Base-by-base conservation (phyloP, 305 asterid species). In the Withania somnifera region DNA sequence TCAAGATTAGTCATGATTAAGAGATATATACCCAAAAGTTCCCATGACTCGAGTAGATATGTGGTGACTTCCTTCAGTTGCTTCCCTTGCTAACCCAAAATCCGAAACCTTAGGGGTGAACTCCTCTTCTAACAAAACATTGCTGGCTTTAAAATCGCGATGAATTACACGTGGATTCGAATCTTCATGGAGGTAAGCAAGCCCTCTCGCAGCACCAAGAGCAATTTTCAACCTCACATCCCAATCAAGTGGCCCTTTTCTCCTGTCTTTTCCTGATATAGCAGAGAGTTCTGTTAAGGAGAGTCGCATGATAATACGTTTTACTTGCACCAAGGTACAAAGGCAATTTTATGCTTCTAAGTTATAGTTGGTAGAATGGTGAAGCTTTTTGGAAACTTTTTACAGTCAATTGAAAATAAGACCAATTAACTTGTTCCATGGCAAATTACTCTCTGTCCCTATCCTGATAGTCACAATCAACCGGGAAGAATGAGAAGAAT, bases 41-140 rank as follows among this genome's bases (percentile, higher is more conserved):
- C 99, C 99, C 99, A 95, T 94, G 88, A 95, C 98, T 47, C 98
- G 89, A 50, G 99, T 95, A 78, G 99, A 95, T 69, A 95, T 91
- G 87, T 93, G 99, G 79, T 90, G 88, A 82, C 91, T 91, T 85
- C 97, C 98, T 88, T 93, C 98, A 10, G 97, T 89, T 77, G 98
- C 98, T 91, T 91, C 97, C 81, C 98, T 89, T 11, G 99, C 99
- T 89, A 95, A 88, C 85, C 99, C 99, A 86, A 95, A 95, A 88
- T 95, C 99, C 6, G 99, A 91, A 79, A 95, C 99, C 89, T 95
- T 95, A 67, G 99, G 99, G 75, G 97, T 95, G 73, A 90, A 93
- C 76, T 95, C 99, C 75, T 89, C 91, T 80, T 95, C 99, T 52
- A 95, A 90, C 85, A 95, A 83, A 81, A 95, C 94, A 84, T 95